phyloP scores from a whole-genome alignment of 1,284 basidiomycete genomes.

The Wallemia ichthyophaga region DNA sequence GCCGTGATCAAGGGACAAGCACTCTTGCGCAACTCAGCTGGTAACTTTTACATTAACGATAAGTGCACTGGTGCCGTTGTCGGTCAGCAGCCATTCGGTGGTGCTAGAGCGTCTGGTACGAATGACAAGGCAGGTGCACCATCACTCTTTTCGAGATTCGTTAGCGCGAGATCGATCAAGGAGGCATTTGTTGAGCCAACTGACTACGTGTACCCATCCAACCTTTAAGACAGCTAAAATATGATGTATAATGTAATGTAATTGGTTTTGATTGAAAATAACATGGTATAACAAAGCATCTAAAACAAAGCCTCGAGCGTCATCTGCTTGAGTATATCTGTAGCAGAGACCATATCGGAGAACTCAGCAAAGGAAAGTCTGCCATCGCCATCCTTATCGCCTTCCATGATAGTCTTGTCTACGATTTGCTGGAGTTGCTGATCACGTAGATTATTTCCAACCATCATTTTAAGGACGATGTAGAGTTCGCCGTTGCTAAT shows the following conservation, averaged over 20 bases:
- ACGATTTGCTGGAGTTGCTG: constrained; percentile 98
- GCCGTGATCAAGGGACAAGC: constrained; percentile 45
- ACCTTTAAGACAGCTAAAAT: constrained; percentile 15
- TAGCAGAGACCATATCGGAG: constrained; percentile 82
- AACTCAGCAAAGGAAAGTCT: constrained; percentile 95
- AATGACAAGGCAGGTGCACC: constrained; percentile 94
- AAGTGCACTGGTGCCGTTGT: constrained; percentile 89
- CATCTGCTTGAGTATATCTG: constrained; percentile 95
- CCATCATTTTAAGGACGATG: constrained; percentile 99
- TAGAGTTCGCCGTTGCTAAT: constrained; percentile 99
- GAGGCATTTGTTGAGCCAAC: constrained; percentile 64
- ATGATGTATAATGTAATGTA: neutral
- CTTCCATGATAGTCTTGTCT: constrained; percentile 99
- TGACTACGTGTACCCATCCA: constrained; percentile 54
- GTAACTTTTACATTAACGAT: constrained; percentile 83
- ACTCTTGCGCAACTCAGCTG: constrained; percentile 51
- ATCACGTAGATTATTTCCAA: constrained; percentile 88
- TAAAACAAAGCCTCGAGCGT: constrained; percentile 76
- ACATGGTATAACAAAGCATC: neutral
- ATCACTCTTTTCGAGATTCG: constrained; percentile 63
- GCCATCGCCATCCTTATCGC: constrained; percentile 85
- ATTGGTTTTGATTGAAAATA: neutral
- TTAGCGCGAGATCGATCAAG: constrained; percentile 77
- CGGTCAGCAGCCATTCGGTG: constrained; percentile 90
- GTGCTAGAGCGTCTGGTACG: constrained; percentile 69